These are phyloP conservation scores for Rhodamnia rubescens DNA, from an alignment of 345 rosid species.

Conservation along the genomic window DNA sequence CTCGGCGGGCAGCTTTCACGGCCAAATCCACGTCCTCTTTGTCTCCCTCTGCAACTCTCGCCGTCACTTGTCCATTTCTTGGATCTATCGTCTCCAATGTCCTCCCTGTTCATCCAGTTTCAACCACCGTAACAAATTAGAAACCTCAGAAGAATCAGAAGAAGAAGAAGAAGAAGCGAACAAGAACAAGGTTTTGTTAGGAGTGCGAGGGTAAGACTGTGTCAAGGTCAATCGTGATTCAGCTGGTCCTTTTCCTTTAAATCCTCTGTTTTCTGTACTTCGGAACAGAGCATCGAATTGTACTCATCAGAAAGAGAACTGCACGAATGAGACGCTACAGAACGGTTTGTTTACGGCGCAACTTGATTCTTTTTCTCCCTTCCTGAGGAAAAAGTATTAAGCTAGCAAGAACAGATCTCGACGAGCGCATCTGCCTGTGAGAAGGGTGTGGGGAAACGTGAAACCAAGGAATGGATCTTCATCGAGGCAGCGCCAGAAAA, in stretches of 20 bases:
- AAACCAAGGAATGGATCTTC: too few relatives aligned
- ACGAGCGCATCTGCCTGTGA: too few relatives aligned
- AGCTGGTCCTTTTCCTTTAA: background rate
- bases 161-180: background rate
- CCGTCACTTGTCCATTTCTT: conserved; percentile 32
- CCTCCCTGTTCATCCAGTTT: conserved; percentile 14
- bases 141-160: background rate
- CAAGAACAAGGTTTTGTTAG: background rate
- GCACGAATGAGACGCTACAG: background rate
- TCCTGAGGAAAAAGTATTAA: too few relatives aligned
- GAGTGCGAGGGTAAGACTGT: background rate
- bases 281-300: background rate
- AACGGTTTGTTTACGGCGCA: background rate
- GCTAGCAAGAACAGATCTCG: too few relatives aligned
- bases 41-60: conserved; percentile 40
- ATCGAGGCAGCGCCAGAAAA: too few relatives aligned
- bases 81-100: conserved; percentile 54
- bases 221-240: background rate
- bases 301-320: background rate
- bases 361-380: too few relatives aligned
- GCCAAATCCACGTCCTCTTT: conserved; percentile 51
- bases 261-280: background rate
- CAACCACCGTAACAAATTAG: background rate
- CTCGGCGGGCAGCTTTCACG: conserved; percentile 51
- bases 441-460: too few relatives aligned